These are phyloP conservation scores for Eremothecium gossypii DNA, from an alignment of 1,139 yeast species.

Conservation along the genomic window DNA sequence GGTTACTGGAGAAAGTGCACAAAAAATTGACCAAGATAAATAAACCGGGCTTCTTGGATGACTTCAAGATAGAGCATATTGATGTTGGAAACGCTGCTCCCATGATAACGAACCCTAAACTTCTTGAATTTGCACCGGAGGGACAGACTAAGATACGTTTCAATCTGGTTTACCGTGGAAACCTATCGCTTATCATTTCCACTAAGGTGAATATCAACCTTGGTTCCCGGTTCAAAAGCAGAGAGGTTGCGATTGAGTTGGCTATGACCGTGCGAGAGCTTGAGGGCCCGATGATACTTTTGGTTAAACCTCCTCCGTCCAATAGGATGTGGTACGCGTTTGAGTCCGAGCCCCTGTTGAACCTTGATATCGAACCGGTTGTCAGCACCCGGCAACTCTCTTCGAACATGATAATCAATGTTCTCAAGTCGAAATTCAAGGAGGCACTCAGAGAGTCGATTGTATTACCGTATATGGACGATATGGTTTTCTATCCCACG, in stretches of 20 bases:
- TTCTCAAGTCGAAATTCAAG: constrained; percentile 67
- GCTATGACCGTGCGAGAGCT: constrained; percentile 60
- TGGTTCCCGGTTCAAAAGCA: constrained; percentile 64
- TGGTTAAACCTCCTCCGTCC: constrained; percentile 83
- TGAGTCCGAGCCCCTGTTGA: constrained; percentile 67
- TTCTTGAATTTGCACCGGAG: constrained; percentile 67
- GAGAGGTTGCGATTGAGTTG: constrained; percentile 69
- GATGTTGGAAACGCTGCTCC: constrained; percentile 78
- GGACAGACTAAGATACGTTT: constrained; percentile 63
- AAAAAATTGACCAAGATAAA: constrained; percentile 71
- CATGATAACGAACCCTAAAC: constrained; percentile 59
- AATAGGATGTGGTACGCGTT: constrained; percentile 87
- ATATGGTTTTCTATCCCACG: constrained; percentile 62
- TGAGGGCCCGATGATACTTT: constrained; percentile 63
- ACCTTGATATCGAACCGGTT: constrained; percentile 73
- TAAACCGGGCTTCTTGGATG: constrained; percentile 80
- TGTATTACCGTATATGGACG: constrained; percentile 86
- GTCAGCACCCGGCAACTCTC: constrained; percentile 77
- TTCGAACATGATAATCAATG: constrained; percentile 67
- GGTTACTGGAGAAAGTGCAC: constrained; percentile 49
- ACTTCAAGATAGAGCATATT: constrained; percentile 63
- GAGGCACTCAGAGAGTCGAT: constrained; percentile 73
- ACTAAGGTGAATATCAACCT: constrained; percentile 69
- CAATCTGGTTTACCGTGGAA: constrained; percentile 63
- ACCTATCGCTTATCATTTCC: constrained; percentile 62